Base-by-base conservation (phyloP, 2,329 filamentous ascomycete genomes). In the Madurella mycetomatis region DNA sequence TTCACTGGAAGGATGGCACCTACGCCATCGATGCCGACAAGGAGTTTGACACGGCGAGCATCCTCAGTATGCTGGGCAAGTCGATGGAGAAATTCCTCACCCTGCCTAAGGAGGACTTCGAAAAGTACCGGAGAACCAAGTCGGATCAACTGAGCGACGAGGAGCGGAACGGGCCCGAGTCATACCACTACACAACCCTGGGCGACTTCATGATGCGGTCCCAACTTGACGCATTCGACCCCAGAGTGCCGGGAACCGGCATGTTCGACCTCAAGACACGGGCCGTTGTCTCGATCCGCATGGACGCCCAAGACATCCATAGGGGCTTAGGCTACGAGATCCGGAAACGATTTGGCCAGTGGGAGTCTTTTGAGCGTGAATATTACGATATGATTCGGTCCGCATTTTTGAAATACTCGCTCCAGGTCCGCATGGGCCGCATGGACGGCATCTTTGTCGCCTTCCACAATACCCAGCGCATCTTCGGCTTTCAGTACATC, bases 371-470 rank as follows among this genome's bases (percentile, higher is more conserved):
- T 68, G 94, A 99, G 72, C 85, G 92, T 55, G 95, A 99, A 66
- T 96, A 94, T 69, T 95, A 87, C 69, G 94, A 99, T 70, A 95
- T 99, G 91, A 92, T 95, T 56, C 83, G 95, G 50, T 83, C 92
- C 1, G 94, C 92, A 0, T 92, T 99, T 73, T 76, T 99, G 52
- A 99, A 99, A 67, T 99, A 99, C 70, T 96, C 92, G 9, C 77
- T 99, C 31, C 94, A 99, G 72, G 95, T 92, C 30, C 88, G 94
- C 43, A 95, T 99, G 83, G 94, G 95, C 16, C 85, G 92, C 47
- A 99, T 99, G 95, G 92, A 99, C 67, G 94, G 94, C 51, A 96
- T 97, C 47, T 99, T 97, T 66, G 88, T 97, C 18, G 94, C 94
- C 2, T 99, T 85, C 68, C 94, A 99, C 75, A 99, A 99, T 68